Percentiles rank a stretch among this genome's conserved stretches.
These are phyloP conservation scores for Puccinia horiana DNA, from an alignment of 1,284 basidiomycete genomes.

Conservation along the genomic window DNA sequence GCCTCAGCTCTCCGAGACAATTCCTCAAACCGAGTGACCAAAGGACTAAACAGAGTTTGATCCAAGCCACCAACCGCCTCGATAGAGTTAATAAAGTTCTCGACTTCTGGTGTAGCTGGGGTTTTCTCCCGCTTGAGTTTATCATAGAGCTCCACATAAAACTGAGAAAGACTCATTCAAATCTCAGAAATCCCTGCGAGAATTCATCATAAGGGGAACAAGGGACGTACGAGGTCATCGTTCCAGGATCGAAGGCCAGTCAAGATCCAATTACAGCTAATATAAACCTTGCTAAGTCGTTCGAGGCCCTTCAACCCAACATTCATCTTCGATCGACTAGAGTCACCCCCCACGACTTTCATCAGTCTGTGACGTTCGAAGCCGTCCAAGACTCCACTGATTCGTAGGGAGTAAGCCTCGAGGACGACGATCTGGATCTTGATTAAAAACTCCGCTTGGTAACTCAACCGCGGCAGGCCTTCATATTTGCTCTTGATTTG, in stretches of 20 bases:
- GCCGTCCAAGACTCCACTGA: slow-evolving; percentile 15
- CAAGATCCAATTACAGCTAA: slow-evolving; percentile 20
- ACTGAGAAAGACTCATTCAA: not conserved
- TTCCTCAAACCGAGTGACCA: slow-evolving; percentile 19
- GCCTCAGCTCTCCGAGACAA: not conserved
- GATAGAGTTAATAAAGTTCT: not conserved
- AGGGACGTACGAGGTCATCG: slow-evolving; percentile 34
- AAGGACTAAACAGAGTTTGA: slow-evolving; percentile 5
- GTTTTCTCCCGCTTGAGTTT: slow-evolving; percentile 13
- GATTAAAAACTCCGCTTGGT: slow-evolving; percentile 17
- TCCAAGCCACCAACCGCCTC: not conserved
- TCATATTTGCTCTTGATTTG: slow-evolving; percentile 11
- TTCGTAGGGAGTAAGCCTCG: not conserved
- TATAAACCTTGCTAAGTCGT: slow-evolving; percentile 20
- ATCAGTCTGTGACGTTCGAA: slow-evolving; percentile 11
- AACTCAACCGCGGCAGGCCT: not conserved
- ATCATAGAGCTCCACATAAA: slow-evolving; percentile 35
- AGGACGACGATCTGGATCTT: not conserved
- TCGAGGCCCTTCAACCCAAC: slow-evolving; percentile 11
- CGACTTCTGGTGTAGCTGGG: not conserved
- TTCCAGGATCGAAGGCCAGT: not conserved
- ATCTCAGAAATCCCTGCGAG: not conserved
- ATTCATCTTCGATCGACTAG: slow-evolving; percentile 2
- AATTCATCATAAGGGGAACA: not conserved
- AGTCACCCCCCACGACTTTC: not conserved